Percentiles rank a stretch among this genome's conserved stretches.
phyloP scores from a whole-genome alignment of 371 early-diverging fungal genomes.

The Zychaea mexicana region DNA sequence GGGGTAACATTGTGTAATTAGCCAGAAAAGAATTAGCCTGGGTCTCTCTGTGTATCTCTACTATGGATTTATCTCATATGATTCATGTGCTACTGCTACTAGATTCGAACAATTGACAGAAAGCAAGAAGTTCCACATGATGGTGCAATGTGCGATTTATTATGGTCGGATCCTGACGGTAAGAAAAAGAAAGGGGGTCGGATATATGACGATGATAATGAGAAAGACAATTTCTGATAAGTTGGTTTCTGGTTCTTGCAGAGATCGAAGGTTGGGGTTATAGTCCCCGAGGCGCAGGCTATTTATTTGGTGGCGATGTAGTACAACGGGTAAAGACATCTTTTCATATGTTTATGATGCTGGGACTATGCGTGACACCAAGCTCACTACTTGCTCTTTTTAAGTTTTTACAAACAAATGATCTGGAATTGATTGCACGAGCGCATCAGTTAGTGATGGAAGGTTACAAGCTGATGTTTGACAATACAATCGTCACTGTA shows the following conservation, averaged over 20 bases:
- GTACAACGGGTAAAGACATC: conserved; percentile 66
- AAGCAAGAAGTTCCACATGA: conserved; percentile 99
- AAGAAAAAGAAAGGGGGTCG: conserved; percentile 1
- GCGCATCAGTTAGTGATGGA: conserved; percentile 99
- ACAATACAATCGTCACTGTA: conserved; percentile 96
- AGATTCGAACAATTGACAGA: conserved; percentile 95
- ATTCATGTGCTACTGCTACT: too few species aligned
- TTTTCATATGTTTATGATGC: too few species aligned
- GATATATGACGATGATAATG: not conserved
- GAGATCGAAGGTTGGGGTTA: conserved; percentile 86
- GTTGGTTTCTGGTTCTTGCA: not conserved
- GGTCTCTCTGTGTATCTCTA: too few species aligned
- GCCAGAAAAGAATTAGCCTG: too few species aligned
- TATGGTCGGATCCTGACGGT: conserved; percentile 99
- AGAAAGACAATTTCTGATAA: not conserved
- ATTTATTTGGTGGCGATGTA: conserved; percentile 96
- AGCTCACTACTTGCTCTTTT: too few species aligned
- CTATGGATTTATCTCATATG: not conserved
- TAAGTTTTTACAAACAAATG: conserved; percentile 91
- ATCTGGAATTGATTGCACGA: conserved; percentile 93
- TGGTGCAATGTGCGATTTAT: conserved; percentile 98
- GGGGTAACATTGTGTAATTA: too few species aligned
- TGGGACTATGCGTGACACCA: too few species aligned
- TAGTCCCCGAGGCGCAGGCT: conserved; percentile 98
- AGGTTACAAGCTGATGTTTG: conserved; percentile 96